Conservation (phyloP, 805 yeast genomes). For the Naumovozyma baii region DNA sequence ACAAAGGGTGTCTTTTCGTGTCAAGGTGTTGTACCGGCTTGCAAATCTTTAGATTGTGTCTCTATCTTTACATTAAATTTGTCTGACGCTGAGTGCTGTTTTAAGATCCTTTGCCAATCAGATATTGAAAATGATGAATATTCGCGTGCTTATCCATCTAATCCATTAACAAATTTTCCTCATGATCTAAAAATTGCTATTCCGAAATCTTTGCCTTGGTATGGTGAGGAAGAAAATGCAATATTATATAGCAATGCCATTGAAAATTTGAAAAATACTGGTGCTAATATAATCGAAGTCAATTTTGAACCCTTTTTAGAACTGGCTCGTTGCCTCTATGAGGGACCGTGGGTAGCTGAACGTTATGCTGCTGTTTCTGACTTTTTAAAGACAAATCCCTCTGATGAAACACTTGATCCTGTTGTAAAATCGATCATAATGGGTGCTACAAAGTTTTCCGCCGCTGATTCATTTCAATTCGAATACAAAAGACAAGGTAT, state of each 20-base stretch:
- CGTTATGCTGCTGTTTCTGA: slow-evolving; percentile 76
- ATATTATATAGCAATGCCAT: slow-evolving; percentile 56
- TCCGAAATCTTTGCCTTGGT: slow-evolving; percentile 69
- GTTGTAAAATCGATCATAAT: slow-evolving; percentile 67
- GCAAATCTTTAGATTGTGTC: slow-evolving; percentile 88
- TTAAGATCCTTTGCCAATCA: slow-evolving; percentile 58
- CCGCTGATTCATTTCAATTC: slow-evolving; percentile 72
- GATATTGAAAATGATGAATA: slow-evolving; percentile 67
- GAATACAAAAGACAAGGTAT: slow-evolving; percentile 84
- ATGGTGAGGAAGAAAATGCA: slow-evolving; percentile 71
- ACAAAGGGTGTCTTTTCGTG: slow-evolving; percentile 82
- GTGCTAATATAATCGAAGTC: slow-evolving; percentile 50
- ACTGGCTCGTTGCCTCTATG: slow-evolving; percentile 80
- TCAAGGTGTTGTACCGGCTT: slow-evolving; percentile 93
- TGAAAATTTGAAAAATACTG: slow-evolving; percentile 39
- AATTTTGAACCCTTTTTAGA: slow-evolving; percentile 72
- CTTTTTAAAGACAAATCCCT: slow-evolving; percentile 61
- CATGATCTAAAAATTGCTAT: slow-evolving; percentile 60
- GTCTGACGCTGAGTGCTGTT: slow-evolving; percentile 72
- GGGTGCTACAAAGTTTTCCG: slow-evolving; percentile 69
- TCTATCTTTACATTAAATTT: slow-evolving; percentile 73
- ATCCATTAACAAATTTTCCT: slow-evolving; percentile 53
- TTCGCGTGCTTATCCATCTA: slow-evolving; percentile 63
- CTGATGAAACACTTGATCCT: slow-evolving; percentile 66
- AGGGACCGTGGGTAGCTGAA: slow-evolving; percentile 99